These are phyloP conservation scores for Naganishia vishniacii DNA, from an alignment of 768 basidiomycete species.

Conservation along the genomic window DNA sequence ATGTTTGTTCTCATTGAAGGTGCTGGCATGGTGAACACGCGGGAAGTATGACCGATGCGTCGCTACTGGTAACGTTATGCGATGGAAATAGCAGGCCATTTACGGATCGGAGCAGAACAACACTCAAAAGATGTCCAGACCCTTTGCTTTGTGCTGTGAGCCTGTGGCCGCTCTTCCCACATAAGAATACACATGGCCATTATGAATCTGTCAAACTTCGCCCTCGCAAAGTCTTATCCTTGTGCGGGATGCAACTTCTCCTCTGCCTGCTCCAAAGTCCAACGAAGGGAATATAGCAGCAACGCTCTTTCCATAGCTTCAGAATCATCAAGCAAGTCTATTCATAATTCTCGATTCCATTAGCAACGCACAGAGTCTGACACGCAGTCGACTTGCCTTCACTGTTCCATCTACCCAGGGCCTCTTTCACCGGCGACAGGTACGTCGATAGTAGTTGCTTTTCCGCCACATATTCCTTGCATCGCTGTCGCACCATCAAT, in stretches of 20 bases:
- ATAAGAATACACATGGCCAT: too few species aligned
- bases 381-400: not conserved
- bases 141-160: too few species aligned
- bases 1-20: too few species aligned
- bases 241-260: not conserved
- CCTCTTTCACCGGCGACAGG: not conserved
- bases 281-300: conserved; percentile 7
- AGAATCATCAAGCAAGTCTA: not conserved
- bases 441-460: not conserved
- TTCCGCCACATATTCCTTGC: not conserved
- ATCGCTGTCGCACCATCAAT: not conserved
- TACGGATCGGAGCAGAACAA: too few species aligned
- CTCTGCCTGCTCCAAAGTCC: conserved; percentile 13
- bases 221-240: too few species aligned
- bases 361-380: not conserved
- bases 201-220: too few species aligned
- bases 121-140: too few species aligned
- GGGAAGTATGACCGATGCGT: too few species aligned
- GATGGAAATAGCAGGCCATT: too few species aligned
- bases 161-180: too few species aligned
- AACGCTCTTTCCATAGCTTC: not conserved
- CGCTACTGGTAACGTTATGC: too few species aligned
- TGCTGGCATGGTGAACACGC: too few species aligned
- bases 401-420: not conserved
- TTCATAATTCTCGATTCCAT: not conserved